phyloP scores from a whole-genome alignment of 179 eudicot genomes.

The Drosera spatulata region DNA sequence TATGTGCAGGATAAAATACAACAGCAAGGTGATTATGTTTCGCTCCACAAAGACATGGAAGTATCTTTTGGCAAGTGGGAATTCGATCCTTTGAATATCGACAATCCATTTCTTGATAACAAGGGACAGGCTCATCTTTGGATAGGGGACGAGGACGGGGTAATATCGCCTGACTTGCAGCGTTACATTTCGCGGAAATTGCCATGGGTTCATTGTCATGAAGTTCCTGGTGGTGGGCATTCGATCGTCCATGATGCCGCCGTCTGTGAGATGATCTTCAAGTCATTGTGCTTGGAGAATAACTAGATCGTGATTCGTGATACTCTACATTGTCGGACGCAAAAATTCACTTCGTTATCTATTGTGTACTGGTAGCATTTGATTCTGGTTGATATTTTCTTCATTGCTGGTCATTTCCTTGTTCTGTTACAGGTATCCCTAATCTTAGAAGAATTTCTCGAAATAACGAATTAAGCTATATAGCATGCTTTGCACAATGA shows the following conservation, averaged over 20 bases:
- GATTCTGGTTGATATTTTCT: too few species aligned
- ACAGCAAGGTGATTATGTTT: constrained; percentile 38
- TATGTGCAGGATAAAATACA: constrained; percentile 19
- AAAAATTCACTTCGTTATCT: too few species aligned
- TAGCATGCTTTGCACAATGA: too few species aligned
- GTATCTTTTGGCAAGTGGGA: constrained; percentile 35
- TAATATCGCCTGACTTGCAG: constrained; percentile 24
- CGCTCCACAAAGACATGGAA: constrained; percentile 23
- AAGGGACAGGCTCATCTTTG: constrained; percentile 30
- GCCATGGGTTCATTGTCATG: constrained; percentile 41
- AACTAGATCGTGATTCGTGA: background rate
- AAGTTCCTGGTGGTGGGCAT: constrained; percentile 53
- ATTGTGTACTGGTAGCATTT: too few species aligned
- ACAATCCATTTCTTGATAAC: constrained; percentile 21
- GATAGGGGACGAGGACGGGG: constrained; percentile 42
- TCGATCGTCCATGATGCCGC: constrained; percentile 29
- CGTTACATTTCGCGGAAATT: constrained; percentile 20
- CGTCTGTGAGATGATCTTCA: constrained; percentile 25
- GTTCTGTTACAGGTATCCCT: too few species aligned
- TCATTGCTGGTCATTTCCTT: too few species aligned
- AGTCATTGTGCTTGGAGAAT: constrained; percentile 22
- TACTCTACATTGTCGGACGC: too few species aligned
- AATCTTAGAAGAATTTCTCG: too few species aligned
- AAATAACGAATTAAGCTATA: too few species aligned
- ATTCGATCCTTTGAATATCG: constrained; percentile 35